Evolutionary conservation across 2,329 filamentous ascomycete genomes (phyloP).

Genomic region (Paracoccidioides lutzii): DNA sequence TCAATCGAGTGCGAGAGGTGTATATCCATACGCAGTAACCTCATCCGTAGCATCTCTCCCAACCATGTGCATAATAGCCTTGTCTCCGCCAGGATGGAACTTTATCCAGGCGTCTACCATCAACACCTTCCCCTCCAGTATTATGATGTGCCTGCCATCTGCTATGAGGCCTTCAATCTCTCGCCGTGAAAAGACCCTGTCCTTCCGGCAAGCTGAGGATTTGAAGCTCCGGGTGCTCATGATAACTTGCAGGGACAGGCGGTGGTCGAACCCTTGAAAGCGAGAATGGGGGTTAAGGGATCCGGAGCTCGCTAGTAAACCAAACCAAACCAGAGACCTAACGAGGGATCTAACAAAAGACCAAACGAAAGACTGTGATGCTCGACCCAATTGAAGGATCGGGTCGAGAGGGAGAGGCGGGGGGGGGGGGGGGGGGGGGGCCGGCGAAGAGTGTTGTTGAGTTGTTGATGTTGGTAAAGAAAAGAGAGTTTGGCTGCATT

Average conservation of each 20-base stretch:
- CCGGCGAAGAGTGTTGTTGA: neutral
- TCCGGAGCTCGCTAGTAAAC: neutral
- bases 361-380: neutral
- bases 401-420: neutral
- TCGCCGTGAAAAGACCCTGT: constrained; percentile 43
- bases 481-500: no score
- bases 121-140: constrained; percentile 67
- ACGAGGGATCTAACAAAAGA: neutral
- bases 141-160: constrained; percentile 63
- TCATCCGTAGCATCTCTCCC: constrained; percentile 91
- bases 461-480: neutral
- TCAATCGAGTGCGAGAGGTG: constrained; percentile 7
- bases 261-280: neutral
- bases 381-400: neutral
- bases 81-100: constrained; percentile 85
- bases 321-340: neutral
- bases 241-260: neutral
- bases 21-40: constrained; percentile 56
- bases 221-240: constrained; percentile 2
- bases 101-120: constrained; percentile 80
- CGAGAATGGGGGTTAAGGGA: neutral
- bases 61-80: constrained; percentile 85
- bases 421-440: neutral
- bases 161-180: constrained; percentile 75
- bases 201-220: constrained; percentile 26